Conservation (phyloP, 495 filamentous ascomycete species). For the Cryomyces antarcticus region DNA sequence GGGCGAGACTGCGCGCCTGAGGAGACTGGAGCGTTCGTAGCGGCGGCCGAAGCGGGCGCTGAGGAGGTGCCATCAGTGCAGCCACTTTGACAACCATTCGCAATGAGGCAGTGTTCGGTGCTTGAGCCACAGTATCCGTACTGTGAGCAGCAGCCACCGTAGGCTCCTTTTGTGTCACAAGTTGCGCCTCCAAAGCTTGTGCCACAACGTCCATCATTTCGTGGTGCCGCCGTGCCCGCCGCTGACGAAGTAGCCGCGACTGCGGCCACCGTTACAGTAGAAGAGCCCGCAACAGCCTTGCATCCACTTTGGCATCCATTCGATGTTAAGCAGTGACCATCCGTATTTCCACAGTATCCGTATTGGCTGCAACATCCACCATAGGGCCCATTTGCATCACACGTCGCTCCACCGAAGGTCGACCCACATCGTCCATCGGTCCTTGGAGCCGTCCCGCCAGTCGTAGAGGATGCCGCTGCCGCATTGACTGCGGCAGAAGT, state of each 20-base stretch:
- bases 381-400: conserved; percentile 14
- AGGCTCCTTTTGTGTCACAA: conserved; percentile 15
- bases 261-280: not conserved
- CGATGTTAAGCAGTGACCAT: conserved; percentile 7
- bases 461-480: not conserved
- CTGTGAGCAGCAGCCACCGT: conserved; percentile 14
- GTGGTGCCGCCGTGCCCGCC: conserved; percentile 1
- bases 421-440: conserved; percentile 17
- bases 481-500: not conserved
- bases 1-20: not conserved
- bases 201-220: conserved; percentile 18
- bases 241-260: not conserved
- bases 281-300: not conserved
- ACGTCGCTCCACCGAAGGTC: conserved; percentile 13
- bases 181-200: conserved; percentile 10
- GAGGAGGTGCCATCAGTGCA: conserved; percentile 3
- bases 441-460: conserved; percentile 8
- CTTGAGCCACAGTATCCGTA: conserved; percentile 13
- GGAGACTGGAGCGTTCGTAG: no score
- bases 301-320: conserved; percentile 13
- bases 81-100: conserved; percentile 11
- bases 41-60: not conserved
- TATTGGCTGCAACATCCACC: conserved; percentile 14
- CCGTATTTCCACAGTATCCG: conserved; percentile 11
- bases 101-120: conserved; percentile 7